A percentile compares a stretch with the other conserved stretches of the same genome.
These are phyloP conservation scores for Helotiales sp. DNA, from an alignment of 2,329 filamentous ascomycete species.

Conservation along the genomic window DNA sequence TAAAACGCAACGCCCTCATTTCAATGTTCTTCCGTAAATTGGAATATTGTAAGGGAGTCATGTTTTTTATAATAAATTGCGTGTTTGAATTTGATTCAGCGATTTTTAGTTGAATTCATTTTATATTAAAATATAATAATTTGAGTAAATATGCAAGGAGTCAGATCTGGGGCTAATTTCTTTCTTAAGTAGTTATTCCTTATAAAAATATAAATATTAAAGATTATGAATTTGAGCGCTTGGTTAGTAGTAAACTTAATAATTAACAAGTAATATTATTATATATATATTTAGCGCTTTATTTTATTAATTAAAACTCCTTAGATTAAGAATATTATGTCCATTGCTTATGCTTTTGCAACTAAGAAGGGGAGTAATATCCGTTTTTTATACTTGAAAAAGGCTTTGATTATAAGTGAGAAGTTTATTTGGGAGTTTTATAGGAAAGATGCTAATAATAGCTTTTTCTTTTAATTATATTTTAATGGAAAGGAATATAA, in stretches of 20 bases:
- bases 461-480: not conserved
- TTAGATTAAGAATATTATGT: not conserved
- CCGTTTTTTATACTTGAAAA: not conserved
- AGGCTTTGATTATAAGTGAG: not conserved
- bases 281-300: not conserved
- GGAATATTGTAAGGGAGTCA: constrained; percentile 47
- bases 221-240: not conserved
- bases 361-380: not conserved
- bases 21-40: constrained; percentile 45
- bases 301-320: not conserved
- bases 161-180: not conserved
- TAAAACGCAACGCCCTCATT: constrained; percentile 20
- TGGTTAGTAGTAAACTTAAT: not conserved
- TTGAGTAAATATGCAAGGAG: not conserved
- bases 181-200: not conserved
- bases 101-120: not conserved
- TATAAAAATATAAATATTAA: not conserved
- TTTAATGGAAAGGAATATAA: not conserved
- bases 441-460: not conserved
- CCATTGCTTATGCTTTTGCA: not conserved
- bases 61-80: constrained; percentile 46
- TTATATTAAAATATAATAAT: not conserved
- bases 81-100: not conserved
- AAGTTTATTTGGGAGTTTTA: not conserved
- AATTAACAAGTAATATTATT: not conserved